These are phyloP conservation scores for Cryptomeria japonica DNA, from an alignment of 75 land plant genomes.

Conservation along the genomic window DNA sequence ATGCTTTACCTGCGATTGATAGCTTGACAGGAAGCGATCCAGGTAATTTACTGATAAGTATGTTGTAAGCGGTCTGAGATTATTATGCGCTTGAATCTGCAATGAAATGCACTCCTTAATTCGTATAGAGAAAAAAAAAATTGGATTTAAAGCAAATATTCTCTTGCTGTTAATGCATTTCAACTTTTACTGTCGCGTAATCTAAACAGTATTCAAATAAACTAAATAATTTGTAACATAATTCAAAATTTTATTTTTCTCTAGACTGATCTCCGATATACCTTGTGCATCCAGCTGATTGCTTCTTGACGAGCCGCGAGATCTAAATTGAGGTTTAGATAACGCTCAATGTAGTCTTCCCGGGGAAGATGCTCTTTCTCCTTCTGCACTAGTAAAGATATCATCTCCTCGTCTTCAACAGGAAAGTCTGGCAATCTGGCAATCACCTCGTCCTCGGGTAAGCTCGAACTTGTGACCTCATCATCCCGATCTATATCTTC, in stretches of 20 bases:
- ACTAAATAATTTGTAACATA: too few relatives aligned
- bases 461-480: background rate
- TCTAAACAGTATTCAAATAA: background rate
- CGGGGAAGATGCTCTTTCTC: constrained; percentile 61
- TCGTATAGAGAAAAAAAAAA: too few relatives aligned
- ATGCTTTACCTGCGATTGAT: constrained; percentile 70
- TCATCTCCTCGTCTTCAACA: constrained; percentile 25
- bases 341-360: constrained; percentile 50
- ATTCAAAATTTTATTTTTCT: too few relatives aligned
- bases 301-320: constrained; percentile 38
- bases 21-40: constrained; percentile 77
- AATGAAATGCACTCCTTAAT: background rate
- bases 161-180: background rate
- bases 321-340: constrained; percentile 44
- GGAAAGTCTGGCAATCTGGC: background rate
- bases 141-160: background rate
- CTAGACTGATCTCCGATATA: constrained; percentile 7
- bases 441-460: background rate
- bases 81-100: constrained; percentile 67
- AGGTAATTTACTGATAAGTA: constrained; percentile 67
- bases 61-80: constrained; percentile 63
- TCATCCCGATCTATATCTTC: constrained; percentile 7
- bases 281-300: constrained; percentile 79
- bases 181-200: background rate
- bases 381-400: constrained; percentile 41